Base-by-base conservation (phyloP, 331 rosid species). In the Dryas integrifolia region DNA sequence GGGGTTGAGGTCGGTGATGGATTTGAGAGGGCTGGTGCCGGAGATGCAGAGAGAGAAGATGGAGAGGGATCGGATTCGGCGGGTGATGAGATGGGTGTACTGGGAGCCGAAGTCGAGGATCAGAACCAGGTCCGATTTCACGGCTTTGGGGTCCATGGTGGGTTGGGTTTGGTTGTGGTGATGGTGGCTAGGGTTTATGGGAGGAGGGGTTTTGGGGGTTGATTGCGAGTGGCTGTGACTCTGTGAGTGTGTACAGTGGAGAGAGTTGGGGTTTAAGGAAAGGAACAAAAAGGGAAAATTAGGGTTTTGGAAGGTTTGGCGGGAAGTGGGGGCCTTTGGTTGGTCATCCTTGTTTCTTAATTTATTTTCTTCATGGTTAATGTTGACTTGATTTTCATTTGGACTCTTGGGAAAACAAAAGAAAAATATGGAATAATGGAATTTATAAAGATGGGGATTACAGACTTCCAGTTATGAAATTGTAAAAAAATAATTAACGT, bases 21-120 rank as follows among this genome's bases (percentile, higher is more conserved):
- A 3, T 24, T 77, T 13, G 50, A 95, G 96, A 24, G 93, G 24
- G 6, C 90, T 84, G 5, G 97, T 95, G 69, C 98, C 97, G 44
- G 92, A 85, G 48, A 95, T 78, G 76, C 97, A 91, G 84, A 91
- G 96, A 59, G 98, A 91, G 83, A 92, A 95, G 38, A 89, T 85
- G 63, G 90, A 81, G 78, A 89, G 96, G 59, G 89, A 79, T 6
- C 98, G 81, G 75, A 95, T 95, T 5, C 97, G 89, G 70, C 98
- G 97, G 4, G 98, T 91, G 87, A 94, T 91, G 79, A 94, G 97
- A 70, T 94, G 98, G 6, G 98, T 94, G 86, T 94, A 94, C 35
- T 91, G 98, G 45, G 98, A 94, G 44, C 98, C 98, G 24, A 77
- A 94, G 75, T 94, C 97, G 3, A 94, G 88, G 74, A 94, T 88